Percentiles rank a stretch among this genome's conserved stretches.
These are phyloP conservation scores for Caloboletus firmus DNA, from an alignment of 1,284 basidiomycete species.

Conservation along the genomic window DNA sequence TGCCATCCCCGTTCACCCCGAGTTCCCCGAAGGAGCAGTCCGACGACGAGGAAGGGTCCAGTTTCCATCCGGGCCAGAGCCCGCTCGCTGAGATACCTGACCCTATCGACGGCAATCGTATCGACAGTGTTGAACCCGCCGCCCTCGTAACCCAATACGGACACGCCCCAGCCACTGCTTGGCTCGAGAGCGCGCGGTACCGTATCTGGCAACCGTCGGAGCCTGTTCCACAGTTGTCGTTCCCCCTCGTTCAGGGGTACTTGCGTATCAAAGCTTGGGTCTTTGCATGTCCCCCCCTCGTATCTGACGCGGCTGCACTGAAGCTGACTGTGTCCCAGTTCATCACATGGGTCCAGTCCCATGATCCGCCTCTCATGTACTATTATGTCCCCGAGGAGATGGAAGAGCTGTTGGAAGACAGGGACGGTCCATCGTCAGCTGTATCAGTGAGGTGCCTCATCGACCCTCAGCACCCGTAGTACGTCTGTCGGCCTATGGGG, in stretches of 20 bases:
- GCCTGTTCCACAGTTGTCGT: conserved; percentile 40
- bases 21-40: conserved; percentile 6
- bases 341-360: conserved; percentile 36
- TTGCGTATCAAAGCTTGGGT: conserved; percentile 30
- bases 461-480: too few relatives aligned
- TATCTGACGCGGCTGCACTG: conserved; percentile 40
- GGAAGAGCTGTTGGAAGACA: too few relatives aligned
- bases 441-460: too few relatives aligned
- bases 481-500: conserved; percentile 19
- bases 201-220: conserved; percentile 41
- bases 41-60: not conserved
- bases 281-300: conserved; percentile 48
- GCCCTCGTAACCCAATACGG: conserved; percentile 41
- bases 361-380: conserved; percentile 40
- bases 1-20: not conserved
- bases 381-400: conserved; percentile 43
- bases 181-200: conserved; percentile 49
- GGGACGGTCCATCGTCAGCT: too few relatives aligned
- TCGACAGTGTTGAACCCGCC: conserved; percentile 29
- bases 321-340: conserved; percentile 38
- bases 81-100: conserved; percentile 11
- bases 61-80: conserved; percentile 1
- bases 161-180: conserved; percentile 44
- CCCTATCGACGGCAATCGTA: conserved; percentile 3
- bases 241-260: conserved; percentile 42